These are phyloP conservation scores for Xylaria bambusicola DNA, from an alignment of 495 filamentous ascomycete genomes.

Conservation along the genomic window DNA sequence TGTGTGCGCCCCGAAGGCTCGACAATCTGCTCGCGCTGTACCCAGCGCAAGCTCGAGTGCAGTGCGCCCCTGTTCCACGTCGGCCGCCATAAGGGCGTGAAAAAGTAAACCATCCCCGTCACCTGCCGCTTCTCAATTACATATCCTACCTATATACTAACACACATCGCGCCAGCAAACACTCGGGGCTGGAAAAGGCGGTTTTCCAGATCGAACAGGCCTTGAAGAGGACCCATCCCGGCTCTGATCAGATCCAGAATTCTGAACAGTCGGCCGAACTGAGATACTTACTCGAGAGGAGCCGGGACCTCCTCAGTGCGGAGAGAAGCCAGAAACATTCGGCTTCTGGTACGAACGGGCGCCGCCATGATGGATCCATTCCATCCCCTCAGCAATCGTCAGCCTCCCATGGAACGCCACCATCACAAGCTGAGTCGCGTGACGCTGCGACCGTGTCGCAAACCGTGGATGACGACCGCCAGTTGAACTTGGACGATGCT, in stretches of 20 bases:
- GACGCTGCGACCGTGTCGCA: constrained; percentile 24
- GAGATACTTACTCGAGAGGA: constrained; percentile 55
- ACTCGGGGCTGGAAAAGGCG: constrained; percentile 71
- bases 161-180: constrained; percentile 54
- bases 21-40: constrained; percentile 63
- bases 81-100: constrained; percentile 72
- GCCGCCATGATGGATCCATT: constrained; percentile 25
- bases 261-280: constrained; percentile 58
- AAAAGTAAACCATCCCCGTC: constrained; percentile 57
- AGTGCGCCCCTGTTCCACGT: constrained; percentile 68
- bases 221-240: constrained; percentile 60
- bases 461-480: constrained; percentile 43
- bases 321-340: constrained; percentile 22
- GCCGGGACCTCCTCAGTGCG: constrained; percentile 40
- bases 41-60: constrained; percentile 58
- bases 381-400: constrained; percentile 33
- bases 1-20: constrained; percentile 54
- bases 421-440: constrained; percentile 33
- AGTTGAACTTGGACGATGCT: constrained; percentile 66
- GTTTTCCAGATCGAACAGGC: constrained; percentile 74
- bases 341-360: constrained; percentile 21
- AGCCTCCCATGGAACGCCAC: constrained; percentile 30
- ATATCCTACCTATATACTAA: constrained; percentile 9
- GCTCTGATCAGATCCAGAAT: constrained; percentile 50
- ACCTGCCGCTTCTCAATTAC: too few species aligned